Conservation (phyloP, 208 protist genomes). For the Angomonas desouzai region DNA sequence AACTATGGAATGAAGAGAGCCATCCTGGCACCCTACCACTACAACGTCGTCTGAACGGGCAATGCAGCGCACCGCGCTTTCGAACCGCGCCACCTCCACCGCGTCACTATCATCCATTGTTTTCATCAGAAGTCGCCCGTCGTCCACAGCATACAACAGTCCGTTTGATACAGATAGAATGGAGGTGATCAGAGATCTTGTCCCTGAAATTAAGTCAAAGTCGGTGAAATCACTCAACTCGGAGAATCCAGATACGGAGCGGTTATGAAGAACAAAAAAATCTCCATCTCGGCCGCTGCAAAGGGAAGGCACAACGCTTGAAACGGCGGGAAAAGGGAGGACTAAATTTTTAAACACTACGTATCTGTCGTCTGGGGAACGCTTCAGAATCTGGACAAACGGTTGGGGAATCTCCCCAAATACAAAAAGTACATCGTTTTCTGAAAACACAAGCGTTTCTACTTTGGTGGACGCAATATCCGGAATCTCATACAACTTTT, state of each 20-base stretch:
- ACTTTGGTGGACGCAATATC: slow-evolving; percentile 46
- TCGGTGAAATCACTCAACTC: not conserved
- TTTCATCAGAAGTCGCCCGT: not conserved
- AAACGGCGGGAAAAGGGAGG: slow-evolving; percentile 1
- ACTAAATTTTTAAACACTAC: slow-evolving; percentile 9
- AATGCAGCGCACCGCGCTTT: not conserved
- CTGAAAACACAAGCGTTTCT: slow-evolving; percentile 45
- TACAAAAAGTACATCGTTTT: slow-evolving; percentile 49
- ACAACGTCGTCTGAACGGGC: not conserved
- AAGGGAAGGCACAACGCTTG: not conserved
- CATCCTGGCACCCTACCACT: not conserved
- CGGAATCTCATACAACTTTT: slow-evolving; percentile 32
- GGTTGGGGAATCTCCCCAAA: slow-evolving; percentile 31
- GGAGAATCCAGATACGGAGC: not conserved
- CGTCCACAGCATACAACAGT: slow-evolving; percentile 3
- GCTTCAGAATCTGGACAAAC: slow-evolving; percentile 33
- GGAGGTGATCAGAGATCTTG: not conserved
- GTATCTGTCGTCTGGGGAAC: slow-evolving; percentile 19
- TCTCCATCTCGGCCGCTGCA: not conserved
- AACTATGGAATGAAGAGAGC: not conserved
- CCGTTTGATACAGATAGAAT: not conserved
- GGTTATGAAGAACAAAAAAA: not conserved
- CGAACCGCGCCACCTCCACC: not conserved
- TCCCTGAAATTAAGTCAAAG: not conserved
- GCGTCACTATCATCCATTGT: not conserved